Percentiles rank a stretch among this genome's conserved stretches.
Conservation (phyloP, 2,329 filamentous ascomycete species). For the Furcasterigmium furcatum region DNA sequence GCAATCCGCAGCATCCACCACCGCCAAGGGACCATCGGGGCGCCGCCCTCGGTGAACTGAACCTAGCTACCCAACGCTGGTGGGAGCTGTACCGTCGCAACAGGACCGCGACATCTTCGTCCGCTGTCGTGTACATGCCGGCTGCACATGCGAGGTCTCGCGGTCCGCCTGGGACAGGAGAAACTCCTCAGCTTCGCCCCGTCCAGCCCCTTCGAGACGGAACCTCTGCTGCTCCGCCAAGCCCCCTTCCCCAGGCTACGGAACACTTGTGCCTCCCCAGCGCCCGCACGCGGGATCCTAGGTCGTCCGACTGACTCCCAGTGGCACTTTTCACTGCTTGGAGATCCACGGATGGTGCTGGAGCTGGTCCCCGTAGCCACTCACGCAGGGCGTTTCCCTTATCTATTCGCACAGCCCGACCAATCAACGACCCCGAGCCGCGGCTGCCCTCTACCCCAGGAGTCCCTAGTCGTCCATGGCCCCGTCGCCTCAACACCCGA, state of each 20-base stretch:
- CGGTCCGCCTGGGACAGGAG: not conserved
- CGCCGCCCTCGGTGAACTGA: too few relatives aligned
- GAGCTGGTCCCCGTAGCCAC: not conserved
- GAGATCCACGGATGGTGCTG: too few relatives aligned
- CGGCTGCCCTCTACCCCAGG: too few relatives aligned
- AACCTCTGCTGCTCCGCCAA: conserved; percentile 5
- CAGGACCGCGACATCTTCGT: too few relatives aligned
- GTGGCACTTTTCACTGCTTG: not conserved
- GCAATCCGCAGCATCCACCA: conserved; percentile 1
- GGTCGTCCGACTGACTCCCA: not conserved
- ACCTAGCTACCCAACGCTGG: too few relatives aligned
- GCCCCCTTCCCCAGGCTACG: not conserved
- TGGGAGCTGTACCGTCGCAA: too few relatives aligned
- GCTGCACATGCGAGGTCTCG: too few relatives aligned
- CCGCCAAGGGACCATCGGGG: conserved; percentile 5
- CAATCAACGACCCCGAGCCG: not conserved
- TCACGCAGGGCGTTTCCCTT: not conserved
- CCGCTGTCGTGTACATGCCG: too few relatives aligned
- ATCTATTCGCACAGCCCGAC: not conserved
- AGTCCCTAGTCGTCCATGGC: not conserved
- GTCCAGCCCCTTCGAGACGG: not conserved
- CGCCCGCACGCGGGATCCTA: not conserved
- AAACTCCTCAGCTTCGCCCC: not conserved
- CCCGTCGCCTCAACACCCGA: not conserved
- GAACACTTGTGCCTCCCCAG: not conserved